Base-by-base conservation (phyloP, 768 basidiomycete species). In the Cystofilobasidium capitatum region DNA sequence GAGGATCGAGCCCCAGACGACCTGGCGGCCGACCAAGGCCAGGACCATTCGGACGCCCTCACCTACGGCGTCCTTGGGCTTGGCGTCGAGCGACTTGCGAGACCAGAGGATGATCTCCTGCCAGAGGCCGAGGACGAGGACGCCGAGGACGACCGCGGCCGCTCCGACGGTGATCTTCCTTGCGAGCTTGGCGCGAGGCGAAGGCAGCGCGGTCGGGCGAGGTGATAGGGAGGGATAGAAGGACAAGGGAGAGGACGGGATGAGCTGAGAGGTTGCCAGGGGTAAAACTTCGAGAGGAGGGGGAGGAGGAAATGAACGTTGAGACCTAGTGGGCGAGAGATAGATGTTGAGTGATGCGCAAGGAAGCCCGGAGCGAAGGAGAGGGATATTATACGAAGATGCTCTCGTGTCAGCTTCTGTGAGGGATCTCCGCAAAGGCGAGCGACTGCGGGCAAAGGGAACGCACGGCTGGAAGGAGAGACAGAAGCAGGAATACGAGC, bases 101-200 rank as follows among this genome's bases (percentile, higher is more conserved):
- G 29, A 55, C 37, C 39, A 64, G 17, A 64, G 35, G 61, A 26
- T 24, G 17, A 70, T 70, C 70, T 76, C 14, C 63, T 66, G 40
- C 67, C 72, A 39, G 79, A 81, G 37, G 73, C 78, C 1, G 81
- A 80, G 60, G 71, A 77, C 26, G 70, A 70, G 29, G 45, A 66
- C 44, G 78, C 80, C 35, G 78, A 82, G 24, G 37, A 55, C 63
- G 26, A 39, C 54, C 14, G 49, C 63, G 1, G 63, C 63, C 6
- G 55, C 26, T 26, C 8, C 22, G 37, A 64, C 54, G n/a, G 49
- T 51, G 24, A 64, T 39, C n/a, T 22, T 33, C 7, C 51, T 16
- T 7, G 51, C 51, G 26, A 7, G 7, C 9, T 2, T 6, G 29
- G 51, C 51, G 29, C 51, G 17, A 5, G 64, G 31, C 26, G 17